phyloP scores from a whole-genome alignment of 2,329 filamentous ascomycete genomes.

The Dissoconium aciculare region DNA sequence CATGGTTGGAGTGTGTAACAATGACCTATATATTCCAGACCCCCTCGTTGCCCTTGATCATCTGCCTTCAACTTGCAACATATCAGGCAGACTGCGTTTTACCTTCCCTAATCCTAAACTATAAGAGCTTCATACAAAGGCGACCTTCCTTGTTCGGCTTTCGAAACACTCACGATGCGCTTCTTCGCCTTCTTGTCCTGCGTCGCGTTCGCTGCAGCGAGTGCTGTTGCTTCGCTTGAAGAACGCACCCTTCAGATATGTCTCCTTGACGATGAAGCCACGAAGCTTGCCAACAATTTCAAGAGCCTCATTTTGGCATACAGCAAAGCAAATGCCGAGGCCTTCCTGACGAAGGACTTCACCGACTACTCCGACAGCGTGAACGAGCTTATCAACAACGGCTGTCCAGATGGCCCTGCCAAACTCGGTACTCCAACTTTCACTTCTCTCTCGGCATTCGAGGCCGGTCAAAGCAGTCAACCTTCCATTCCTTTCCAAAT shows the following conservation, averaged over 20 bases:
- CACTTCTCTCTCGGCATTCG: conserved; percentile 15
- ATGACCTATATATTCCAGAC: too few relatives aligned
- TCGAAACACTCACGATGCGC: too few relatives aligned
- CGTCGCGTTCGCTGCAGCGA: conserved; percentile 3
- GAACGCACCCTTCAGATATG: conserved; percentile 14
- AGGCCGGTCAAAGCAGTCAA: conserved; percentile 19
- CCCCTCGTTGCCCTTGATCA: too few relatives aligned
- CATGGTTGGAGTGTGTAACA: too few relatives aligned
- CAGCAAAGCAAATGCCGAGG: conserved; percentile 14
- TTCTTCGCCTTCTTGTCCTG: background rate
- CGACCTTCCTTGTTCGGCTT: too few relatives aligned
- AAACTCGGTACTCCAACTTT: conserved; percentile 18
- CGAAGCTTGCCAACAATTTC: conserved; percentile 19
- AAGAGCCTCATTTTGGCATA: conserved; percentile 19
- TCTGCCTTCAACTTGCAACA: too few relatives aligned
- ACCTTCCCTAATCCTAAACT: too few relatives aligned
- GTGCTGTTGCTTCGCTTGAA: background rate
- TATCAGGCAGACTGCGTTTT: too few relatives aligned
- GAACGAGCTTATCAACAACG: conserved; percentile 20
- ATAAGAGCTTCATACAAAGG: too few relatives aligned
- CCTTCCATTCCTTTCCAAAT: conserved; percentile 21
- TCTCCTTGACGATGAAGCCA: conserved; percentile 15
- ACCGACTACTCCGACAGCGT: conserved; percentile 20
- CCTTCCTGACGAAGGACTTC: conserved; percentile 15
- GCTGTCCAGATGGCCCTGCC: conserved; percentile 12